phyloP scores from a whole-genome alignment of 768 basidiomycete genomes.

The Rhizopogon vesiculosus region DNA sequence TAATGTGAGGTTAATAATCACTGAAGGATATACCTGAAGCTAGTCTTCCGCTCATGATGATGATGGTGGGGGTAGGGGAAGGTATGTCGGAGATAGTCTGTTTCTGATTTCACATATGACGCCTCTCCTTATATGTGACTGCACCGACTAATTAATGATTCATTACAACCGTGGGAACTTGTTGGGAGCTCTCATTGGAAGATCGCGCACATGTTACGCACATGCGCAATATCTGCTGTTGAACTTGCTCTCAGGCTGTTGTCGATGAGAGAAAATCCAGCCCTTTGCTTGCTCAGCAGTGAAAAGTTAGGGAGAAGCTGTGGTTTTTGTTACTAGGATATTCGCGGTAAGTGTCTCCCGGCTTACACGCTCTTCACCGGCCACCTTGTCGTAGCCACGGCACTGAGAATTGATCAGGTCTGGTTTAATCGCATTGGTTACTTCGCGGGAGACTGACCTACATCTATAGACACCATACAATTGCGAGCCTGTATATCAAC shows the following conservation, averaged over 20 bases:
- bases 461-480: not conserved
- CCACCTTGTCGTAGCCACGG: not conserved
- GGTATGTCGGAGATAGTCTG: not conserved
- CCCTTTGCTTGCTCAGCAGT: constrained; percentile 1
- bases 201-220: not conserved
- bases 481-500: not conserved
- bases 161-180: constrained; percentile 19
- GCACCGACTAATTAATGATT: not conserved
- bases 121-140: constrained; percentile 10
- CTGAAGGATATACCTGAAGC: constrained; percentile 43
- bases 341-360: constrained; percentile 3
- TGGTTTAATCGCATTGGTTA: not conserved
- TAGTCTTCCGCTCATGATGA: constrained; percentile 57
- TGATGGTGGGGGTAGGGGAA: not conserved
- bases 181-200: not conserved
- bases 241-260: constrained; percentile 5
- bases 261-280: constrained; percentile 16
- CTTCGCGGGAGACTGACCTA: not conserved
- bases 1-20: not conserved
- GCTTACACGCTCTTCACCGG: constrained; percentile 7
- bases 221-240: no score
- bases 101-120: not conserved
- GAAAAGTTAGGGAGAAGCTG: not conserved
- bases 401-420: not conserved
- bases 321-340: constrained; percentile 1